Base-by-base conservation (phyloP, 495 filamentous ascomycete genomes). In the Aspergillus biplanus region DNA sequence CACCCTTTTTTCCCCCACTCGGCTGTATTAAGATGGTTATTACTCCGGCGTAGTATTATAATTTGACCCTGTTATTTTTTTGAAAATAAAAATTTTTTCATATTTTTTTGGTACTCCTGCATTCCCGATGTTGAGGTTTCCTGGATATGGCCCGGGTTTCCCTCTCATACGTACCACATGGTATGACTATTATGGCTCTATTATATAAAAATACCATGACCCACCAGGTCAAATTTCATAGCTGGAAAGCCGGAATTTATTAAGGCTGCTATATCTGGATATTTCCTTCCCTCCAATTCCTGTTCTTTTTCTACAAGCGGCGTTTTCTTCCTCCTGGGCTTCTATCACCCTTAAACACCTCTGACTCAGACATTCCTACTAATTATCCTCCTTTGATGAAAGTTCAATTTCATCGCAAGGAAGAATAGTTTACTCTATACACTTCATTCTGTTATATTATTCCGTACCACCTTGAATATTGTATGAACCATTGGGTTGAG, bases 181-280 rank as follows among this genome's bases (percentile, higher is more conserved):
- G 52, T 54, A 54, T 54, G 52, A 54, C 27, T 54, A 4, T 15
- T 54, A 12, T 54, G 52, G 27, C 52, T 54, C 52, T 54, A 27
- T 54, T 33, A 54, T 54, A 54, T 62, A 44, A 56, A 61, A 65
- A 52, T 61, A 58, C 63, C 34, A 39, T 65, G 70, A 71, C 71
- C 74, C 71, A 76, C 74, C 59, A 63, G 47, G 49, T 52, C 58
- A 53, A 63, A 59, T 59, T 67, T 70, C 64, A 74, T 72, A 73
- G 66, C 69, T 71, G 54, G 57, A 32, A 34, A 34, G 13, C 12
- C 32, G 18, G 33, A 34, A 33, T 54, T 33, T 33, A 33, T 54
- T 50, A 27, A 50, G 21, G 21, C 47, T 50, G 16, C 47, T 27
- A 4, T 27, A 21, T 50, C 21, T 18, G 16, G 21, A 50, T 64